phyloP scores from a whole-genome alignment of 2,329 filamentous ascomycete genomes.

The Trichoderma polysporum region DNA sequence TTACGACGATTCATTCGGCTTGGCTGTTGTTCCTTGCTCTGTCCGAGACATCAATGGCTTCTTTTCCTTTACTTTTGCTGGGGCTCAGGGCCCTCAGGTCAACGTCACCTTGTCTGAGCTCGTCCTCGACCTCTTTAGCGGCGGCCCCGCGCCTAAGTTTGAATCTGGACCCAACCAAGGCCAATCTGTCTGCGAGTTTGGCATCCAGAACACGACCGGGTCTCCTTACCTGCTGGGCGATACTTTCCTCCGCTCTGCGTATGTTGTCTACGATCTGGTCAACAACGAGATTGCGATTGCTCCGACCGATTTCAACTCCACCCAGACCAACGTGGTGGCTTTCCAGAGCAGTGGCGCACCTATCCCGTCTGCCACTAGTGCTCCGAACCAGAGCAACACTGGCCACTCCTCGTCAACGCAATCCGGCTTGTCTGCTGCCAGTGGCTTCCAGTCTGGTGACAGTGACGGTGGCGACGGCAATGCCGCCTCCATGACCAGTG shows the following conservation, averaged over 20 bases:
- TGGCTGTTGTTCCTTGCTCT: constrained; percentile 52
- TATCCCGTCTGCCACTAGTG: constrained; percentile 51
- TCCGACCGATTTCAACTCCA: constrained; percentile 56
- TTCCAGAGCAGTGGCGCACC: constrained; percentile 50
- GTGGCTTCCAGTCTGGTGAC: constrained; percentile 39
- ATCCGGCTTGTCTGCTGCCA: constrained; percentile 31
- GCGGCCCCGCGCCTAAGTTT: constrained; percentile 37
- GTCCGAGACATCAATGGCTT: constrained; percentile 45
- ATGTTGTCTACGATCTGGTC: constrained; percentile 59
- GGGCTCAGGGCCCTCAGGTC: constrained; percentile 48
- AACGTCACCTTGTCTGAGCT: constrained; percentile 56
- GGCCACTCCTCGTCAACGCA: constrained; percentile 24
- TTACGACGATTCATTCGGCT: constrained; percentile 38
- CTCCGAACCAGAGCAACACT: constrained; percentile 35
- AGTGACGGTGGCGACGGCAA: constrained; percentile 14
- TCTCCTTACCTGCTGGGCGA: constrained; percentile 53
- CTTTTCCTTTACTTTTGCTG: constrained; percentile 57
- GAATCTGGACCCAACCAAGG: constrained; percentile 43
- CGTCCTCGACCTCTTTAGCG: constrained; percentile 47
- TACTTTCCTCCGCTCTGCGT: constrained; percentile 59
- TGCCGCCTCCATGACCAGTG: constrained; percentile 22
- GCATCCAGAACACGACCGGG: constrained; percentile 51
- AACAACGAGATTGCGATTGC: constrained; percentile 59
- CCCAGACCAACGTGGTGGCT: constrained; percentile 48
- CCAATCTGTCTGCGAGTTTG: constrained; percentile 53